Evolutionary conservation across 2,329 filamentous ascomycete genomes (phyloP), one percentile per base, ranked within the genome.

Genomic region (Sarocladium brachiariae): DNA sequence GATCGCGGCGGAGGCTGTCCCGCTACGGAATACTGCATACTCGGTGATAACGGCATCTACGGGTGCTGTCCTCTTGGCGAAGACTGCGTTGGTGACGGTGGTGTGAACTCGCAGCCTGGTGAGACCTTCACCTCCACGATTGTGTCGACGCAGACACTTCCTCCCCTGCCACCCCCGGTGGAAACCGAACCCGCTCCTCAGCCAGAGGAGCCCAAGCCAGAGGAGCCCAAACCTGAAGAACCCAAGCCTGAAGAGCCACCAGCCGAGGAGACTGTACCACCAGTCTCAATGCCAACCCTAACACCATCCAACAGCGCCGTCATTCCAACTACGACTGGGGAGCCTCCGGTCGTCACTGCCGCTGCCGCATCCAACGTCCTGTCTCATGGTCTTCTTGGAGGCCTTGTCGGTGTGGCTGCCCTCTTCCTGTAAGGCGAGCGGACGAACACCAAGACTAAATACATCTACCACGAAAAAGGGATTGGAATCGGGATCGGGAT

Each of bases 41-140:
- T 62, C 2, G 62, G 57, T 13, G 43, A 47, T 35, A 64, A 63
- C 39, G 51, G 54, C n/a, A 19, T 23, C 7, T 45, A 45, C 39
- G 39, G 39, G 33, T 67, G 65, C 57, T 67, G 65, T 51, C 58
- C 58, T 11, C 51, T 55, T 4, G 65, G 64, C 1, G 50, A 54
- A 21, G 39, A 41, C 21, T 66, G 65, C 55, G 50, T 50, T 33
- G 64, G 61, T 9, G 51, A 52, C 2, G 63, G 61, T 4, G 61
- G 59, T 27, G 58, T 58, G 11, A 58, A 49, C 19, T 51, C 54
- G 24, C 30, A 45, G 34, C 7, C 14, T n/a, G 48, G 23, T 13
- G 27, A 30, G 27, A 30, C 27, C 27, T 30, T 30, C 27, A 30
- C 27, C 27, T 30, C 27, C 46, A 45, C 35, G 4, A 11, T 33